Base-by-base conservation (phyloP, 371 early-diverging fungal genomes). In the Umbelopsis sp. region DNA sequence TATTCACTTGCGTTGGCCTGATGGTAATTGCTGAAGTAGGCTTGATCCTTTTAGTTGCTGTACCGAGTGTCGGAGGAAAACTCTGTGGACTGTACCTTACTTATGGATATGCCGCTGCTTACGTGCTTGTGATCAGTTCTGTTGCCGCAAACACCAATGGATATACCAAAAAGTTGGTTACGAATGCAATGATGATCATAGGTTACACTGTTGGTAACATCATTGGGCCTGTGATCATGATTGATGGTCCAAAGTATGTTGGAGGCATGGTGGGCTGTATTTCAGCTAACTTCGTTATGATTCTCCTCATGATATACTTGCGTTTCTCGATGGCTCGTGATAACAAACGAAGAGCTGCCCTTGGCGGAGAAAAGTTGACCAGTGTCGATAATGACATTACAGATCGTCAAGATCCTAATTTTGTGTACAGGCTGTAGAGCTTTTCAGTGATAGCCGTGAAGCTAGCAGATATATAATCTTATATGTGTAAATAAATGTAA, bases 401-500 rank as follows among this genome's bases (percentile, higher is more conserved):
- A 25, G 81, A 81, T 69, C 69, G 51, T n/a, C 72, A 81, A 66
- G 81, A 78, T 57, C 75, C 73, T 52, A 75, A 70, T 37, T 81
- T 81, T 69, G 68, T 73, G 24, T 81, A 81, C 46, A 65, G 74
- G 7, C 65, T 76, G n/a, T 78, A 72, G 70, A 22, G 41, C 9
- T 16, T 48, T 18, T 8, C 20, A 48, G 0, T 1, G 41, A 41
- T 41, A 41, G 7, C 41, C 2, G 41, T 12, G 41, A 7, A 41
- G 1, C 1, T 10, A 10, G 41, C 12, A 41, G 41, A 41, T 41
- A 41, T 41, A 41, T 10, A 7, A 41, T 41, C 41, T 41, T 29
- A 29, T 29, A 29, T 29, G 29, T 29, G 29, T 29, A 29, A 29
- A 29, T 29, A 29, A 29, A 29, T 29, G 29, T 29, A 29, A 29